A percentile compares a stretch with the other conserved stretches of the same genome.
These are phyloP conservation scores for Solanum commersonii DNA, from an alignment of 257 asterid species.

Conservation along the genomic window DNA sequence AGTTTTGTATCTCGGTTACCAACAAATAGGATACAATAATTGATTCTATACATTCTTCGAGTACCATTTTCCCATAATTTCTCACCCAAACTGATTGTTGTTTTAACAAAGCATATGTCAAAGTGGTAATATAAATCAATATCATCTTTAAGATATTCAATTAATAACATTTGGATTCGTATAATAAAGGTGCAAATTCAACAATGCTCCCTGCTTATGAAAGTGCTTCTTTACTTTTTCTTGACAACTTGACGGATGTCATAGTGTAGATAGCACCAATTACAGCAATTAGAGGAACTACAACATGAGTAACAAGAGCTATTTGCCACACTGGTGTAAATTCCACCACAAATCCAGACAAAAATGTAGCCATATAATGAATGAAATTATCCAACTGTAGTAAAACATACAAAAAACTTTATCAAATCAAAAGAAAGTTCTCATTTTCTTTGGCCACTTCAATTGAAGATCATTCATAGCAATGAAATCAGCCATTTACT, in stretches of 20 bases:
- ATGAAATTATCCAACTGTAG: conserved; percentile 86
- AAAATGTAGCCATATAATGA: conserved; percentile 89
- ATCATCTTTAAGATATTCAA: too few relatives aligned
- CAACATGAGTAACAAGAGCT: conserved; percentile 61
- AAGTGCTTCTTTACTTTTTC: conserved; percentile 66
- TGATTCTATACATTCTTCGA: too few relatives aligned
- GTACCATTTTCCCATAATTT: too few relatives aligned
- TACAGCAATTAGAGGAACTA: conserved; percentile 77
- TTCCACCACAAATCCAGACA: conserved; percentile 83
- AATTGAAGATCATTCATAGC: conserved; percentile 24
- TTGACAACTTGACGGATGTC: conserved; percentile 59
- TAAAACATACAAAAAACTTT: not conserved
- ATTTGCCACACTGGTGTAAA: conserved; percentile 90
- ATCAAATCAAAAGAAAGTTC: not conserved
- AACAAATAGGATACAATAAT: too few relatives aligned
- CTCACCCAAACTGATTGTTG: too few relatives aligned
- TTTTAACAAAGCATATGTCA: too few relatives aligned
- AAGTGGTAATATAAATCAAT: too few relatives aligned
- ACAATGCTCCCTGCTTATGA: conserved; percentile 82
- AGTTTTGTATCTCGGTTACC: too few relatives aligned
- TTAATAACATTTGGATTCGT: too few relatives aligned
- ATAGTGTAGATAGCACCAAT: conserved; percentile 66
- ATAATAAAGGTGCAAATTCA: conserved; percentile 7
- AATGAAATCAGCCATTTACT: conserved; percentile 48
- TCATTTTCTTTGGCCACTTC: conserved; percentile 22